These are phyloP conservation scores for Tagetes patula DNA, from an alignment of 129 eudicot species.

Conservation along the genomic window DNA sequence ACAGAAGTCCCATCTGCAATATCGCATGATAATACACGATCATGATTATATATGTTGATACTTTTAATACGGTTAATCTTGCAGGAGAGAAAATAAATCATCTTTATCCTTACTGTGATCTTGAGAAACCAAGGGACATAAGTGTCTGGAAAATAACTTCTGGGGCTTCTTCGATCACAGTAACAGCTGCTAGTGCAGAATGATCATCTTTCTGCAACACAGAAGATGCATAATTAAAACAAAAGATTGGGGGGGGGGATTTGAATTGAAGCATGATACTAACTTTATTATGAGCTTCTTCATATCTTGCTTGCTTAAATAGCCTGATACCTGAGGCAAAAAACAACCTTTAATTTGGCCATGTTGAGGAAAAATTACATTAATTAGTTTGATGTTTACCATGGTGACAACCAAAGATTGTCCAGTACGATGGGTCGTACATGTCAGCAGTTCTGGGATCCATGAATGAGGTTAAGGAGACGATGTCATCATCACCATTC, in stretches of 20 bases:
- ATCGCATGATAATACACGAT: constrained; percentile 16
- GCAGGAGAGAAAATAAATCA: background rate
- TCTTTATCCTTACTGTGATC: constrained; percentile 65
- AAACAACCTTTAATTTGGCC: background rate
- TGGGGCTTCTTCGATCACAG: constrained; percentile 67
- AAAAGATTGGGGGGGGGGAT: too few relatives aligned
- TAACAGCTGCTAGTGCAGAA: constrained; percentile 73
- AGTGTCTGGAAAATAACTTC: constrained; percentile 66
- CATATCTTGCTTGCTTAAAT: constrained; percentile 64
- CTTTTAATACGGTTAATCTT: background rate
- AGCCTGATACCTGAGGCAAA: constrained; percentile 58
- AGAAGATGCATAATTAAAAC: background rate
- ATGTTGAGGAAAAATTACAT: background rate
- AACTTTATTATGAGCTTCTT: constrained; percentile 45
- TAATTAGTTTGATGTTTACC: constrained; percentile 38
- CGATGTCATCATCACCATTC: constrained; percentile 45
- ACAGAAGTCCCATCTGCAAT: constrained; percentile 91
- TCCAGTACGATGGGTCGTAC: constrained; percentile 73
- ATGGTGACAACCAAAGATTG: constrained; percentile 62
- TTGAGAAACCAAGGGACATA: constrained; percentile 78
- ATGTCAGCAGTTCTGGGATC: constrained; percentile 58
- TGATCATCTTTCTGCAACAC: constrained; percentile 45
- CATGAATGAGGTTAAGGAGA: constrained; percentile 45
- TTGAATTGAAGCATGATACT: constrained; percentile 3
- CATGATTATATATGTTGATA: background rate